These are phyloP conservation scores for Monosporozyma aquatica DNA, from an alignment of 805 yeast genomes.

Conservation along the genomic window DNA sequence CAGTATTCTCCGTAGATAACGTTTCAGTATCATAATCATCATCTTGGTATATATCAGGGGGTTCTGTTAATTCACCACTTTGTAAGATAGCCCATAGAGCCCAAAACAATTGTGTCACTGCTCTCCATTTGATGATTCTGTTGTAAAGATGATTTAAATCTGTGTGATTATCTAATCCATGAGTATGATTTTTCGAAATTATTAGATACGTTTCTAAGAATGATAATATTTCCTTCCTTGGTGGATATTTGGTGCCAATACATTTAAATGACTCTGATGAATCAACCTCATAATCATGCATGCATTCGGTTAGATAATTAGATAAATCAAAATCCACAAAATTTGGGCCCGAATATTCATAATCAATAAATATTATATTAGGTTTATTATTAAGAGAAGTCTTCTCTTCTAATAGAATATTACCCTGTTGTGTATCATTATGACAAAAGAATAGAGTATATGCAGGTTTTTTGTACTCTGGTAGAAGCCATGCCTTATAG, in stretches of 20 bases:
- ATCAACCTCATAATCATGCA: conserved; percentile 65
- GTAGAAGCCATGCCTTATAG: conserved; percentile 53
- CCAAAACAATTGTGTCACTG: conserved; percentile 72
- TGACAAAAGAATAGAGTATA: conserved; percentile 63
- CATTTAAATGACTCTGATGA: conserved; percentile 37
- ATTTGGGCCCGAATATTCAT: conserved; percentile 86
- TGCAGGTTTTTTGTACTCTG: conserved; percentile 4
- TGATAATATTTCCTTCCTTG: conserved; percentile 52
- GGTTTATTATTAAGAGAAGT: conserved; percentile 36
- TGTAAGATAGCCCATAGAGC: conserved; percentile 84
- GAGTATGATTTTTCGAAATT: conserved; percentile 41
- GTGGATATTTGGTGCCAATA: conserved; percentile 52
- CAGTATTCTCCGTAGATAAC: neutral
- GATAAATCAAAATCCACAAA: conserved; percentile 77
- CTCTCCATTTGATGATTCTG: conserved; percentile 65
- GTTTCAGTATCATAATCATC: neutral
- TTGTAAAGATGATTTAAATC: conserved; percentile 45
- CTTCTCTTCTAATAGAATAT: conserved; percentile 46
- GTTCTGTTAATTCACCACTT: conserved; percentile 36
- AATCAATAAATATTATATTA: conserved; percentile 80
- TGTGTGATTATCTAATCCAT: no score
- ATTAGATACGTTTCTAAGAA: conserved; percentile 51
- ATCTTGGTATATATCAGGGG: conserved; percentile 15
- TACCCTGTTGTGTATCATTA: conserved; percentile 92
- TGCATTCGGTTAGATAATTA: conserved; percentile 91